phyloP scores from a whole-genome alignment of 257 asterid species.

The Solanum megistacrolobum region DNA sequence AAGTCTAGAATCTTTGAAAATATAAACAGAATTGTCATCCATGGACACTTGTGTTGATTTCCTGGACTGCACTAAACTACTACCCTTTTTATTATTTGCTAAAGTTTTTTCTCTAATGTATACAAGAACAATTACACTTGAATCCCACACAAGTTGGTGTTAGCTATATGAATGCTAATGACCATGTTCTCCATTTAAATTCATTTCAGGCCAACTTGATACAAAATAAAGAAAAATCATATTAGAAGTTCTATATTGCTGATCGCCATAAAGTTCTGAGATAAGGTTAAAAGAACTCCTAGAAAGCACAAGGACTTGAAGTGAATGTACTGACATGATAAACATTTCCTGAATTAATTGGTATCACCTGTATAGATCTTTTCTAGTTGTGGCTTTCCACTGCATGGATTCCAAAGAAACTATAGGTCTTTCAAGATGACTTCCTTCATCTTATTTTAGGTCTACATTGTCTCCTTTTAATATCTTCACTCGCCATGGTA shows the following conservation, averaged over 20 bases:
- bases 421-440: not conserved
- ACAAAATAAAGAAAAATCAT: not conserved
- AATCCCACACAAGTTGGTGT: not conserved
- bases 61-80: not conserved
- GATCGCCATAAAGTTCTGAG: not conserved
- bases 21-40: not conserved
- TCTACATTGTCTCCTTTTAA: not conserved
- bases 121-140: not conserved
- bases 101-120: not conserved
- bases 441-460: not conserved
- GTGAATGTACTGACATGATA: not conserved
- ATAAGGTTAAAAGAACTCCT: not conserved
- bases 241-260: not conserved
- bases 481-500: not conserved
- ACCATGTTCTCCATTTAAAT: not conserved
- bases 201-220: not conserved
- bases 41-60: not conserved
- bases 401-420: not conserved
- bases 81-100: not conserved
- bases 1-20: not conserved
- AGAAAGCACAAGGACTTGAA: not conserved
- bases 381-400: not conserved
- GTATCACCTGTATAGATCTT: not conserved
- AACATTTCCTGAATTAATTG: not conserved
- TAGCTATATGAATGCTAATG: not conserved